Percentiles rank a stretch among this genome's conserved stretches.
These are phyloP conservation scores for Artemisia tridentata DNA, from an alignment of 129 eudicot species.

Conservation along the genomic window DNA sequence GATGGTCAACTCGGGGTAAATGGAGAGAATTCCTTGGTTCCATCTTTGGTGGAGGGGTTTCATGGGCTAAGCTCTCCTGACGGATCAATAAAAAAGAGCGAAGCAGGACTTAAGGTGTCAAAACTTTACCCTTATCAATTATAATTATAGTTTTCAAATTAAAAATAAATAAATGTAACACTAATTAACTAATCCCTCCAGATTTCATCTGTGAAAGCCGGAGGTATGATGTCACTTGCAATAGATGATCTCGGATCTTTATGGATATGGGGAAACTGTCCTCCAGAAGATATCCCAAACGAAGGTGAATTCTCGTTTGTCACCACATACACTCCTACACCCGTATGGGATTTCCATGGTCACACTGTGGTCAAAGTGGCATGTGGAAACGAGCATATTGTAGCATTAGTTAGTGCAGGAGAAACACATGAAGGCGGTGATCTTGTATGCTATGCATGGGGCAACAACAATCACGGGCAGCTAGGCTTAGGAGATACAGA, in stretches of 20 bases:
- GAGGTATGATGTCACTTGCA: conserved; percentile 98
- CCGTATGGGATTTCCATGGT: conserved; percentile 75
- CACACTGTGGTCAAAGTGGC: conserved; percentile 95
- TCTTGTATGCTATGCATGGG: conserved; percentile 90
- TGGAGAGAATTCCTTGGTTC: conserved; percentile 59
- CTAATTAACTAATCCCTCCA: conserved; percentile 26
- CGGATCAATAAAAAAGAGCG: conserved; percentile 35
- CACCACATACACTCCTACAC: conserved; percentile 53
- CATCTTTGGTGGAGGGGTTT: conserved; percentile 61
- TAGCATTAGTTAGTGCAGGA: conserved; percentile 72
- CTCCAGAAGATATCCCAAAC: conserved; percentile 42
- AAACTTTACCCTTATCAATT: not conserved
- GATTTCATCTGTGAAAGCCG: conserved; percentile 77
- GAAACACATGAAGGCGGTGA: conserved; percentile 50
- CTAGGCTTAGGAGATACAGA: conserved; percentile 90
- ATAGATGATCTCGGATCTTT: conserved; percentile 69
- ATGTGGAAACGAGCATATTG: conserved; percentile 90
- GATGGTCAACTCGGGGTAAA: conserved; percentile 82
- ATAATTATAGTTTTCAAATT: not conserved
- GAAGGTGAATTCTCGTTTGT: conserved; percentile 46
- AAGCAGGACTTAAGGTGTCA: conserved; percentile 56
- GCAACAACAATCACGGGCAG: conserved; percentile 77
- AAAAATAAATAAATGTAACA: not conserved
- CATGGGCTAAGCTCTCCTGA: conserved; percentile 41
- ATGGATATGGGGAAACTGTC: conserved; percentile 98